Evolutionary conservation across 2,329 filamentous ascomycete genomes (phyloP).

Genomic region (Penicillium sp.): DNA sequence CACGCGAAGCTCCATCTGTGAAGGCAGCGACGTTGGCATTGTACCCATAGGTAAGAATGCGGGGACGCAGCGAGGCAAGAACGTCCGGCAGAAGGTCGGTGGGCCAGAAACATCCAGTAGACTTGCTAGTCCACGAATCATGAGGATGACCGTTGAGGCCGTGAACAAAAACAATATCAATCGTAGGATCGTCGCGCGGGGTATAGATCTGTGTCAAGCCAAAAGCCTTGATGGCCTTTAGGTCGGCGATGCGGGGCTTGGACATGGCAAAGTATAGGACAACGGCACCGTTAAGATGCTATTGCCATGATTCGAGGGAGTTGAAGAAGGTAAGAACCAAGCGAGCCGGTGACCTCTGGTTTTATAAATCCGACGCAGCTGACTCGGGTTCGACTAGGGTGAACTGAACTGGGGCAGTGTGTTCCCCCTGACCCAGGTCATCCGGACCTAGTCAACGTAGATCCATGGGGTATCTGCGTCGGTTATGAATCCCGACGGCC

Average conservation of each 20-base stretch:
- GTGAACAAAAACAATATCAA: conserved; percentile 67
- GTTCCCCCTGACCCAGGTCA: conserved; percentile 11
- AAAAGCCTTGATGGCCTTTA: conserved; percentile 35
- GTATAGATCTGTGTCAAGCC: conserved; percentile 45
- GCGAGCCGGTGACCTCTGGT: neutral
- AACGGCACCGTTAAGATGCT: conserved; percentile 1
- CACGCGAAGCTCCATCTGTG: conserved; percentile 56
- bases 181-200: conserved; percentile 38
- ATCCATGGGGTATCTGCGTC: conserved; percentile 5
- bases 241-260: conserved; percentile 13
- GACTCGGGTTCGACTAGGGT: neutral
- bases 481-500: neutral
- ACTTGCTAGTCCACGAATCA: conserved; percentile 59
- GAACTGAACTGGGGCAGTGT: conserved; percentile 1
- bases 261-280: conserved; percentile 18
- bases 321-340: neutral
- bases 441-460: neutral
- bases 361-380: conserved; percentile 14
- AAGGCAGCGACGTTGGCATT: conserved; percentile 63
- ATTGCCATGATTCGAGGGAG: conserved; percentile 1
- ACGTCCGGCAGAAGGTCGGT: conserved; percentile 63
- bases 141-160: conserved; percentile 66
- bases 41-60: conserved; percentile 71
- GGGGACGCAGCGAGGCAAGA: conserved; percentile 57
- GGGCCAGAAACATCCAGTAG: conserved; percentile 64